Evolutionary conservation across 805 yeast genomes (phyloP), one percentile per base, ranked within the genome.

Genomic region (Wickerhamiella bombiphila): DNA sequence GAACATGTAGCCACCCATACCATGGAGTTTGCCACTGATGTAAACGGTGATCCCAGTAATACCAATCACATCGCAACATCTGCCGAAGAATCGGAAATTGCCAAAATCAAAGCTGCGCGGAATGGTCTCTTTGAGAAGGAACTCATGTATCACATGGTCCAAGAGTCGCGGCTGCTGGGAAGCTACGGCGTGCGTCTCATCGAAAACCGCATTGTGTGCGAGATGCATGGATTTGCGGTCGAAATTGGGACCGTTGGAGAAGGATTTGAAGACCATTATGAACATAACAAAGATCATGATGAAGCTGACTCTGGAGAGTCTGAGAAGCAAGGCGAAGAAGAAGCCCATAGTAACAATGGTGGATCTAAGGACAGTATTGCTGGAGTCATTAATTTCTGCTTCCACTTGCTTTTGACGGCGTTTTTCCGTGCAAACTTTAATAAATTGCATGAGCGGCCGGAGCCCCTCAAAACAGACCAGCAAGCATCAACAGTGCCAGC

Each of bases 61-160:
- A 13, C 11, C 5, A 9, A 16, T 7, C 33, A 14, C 22, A 13
- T n/a, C 5, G 33, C 11, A 9, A 7, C 13, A 6, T 16, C 33
- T 6, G 19, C 13, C 14, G 33, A 13, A 9, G 16, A 7, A 6
- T n/a, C 14, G 5, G 14, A 6, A 4, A 11, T n/a, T n/a, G 29
- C 11, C 17, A 69, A 68, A 13, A 72, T 88, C 20, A 66, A 69
- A 26, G 70, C 61, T 36, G 85, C 93, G 0, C 66, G 95, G 34
- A 75, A 69, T 44, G 70, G 72, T 42, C 63, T 86, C 5, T 88
- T 88, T 59, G 97, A 88, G 52, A 91, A 81, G 51, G 97, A 88
- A 55, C 63, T 88, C 38, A 82, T 82, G 60, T 73, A 71, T 55
- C 85, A 77, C 48, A 58, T 88, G 39, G 66, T 76, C 18, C 71